Conservation (phyloP, 1,284 basidiomycete species). For the Singerocomus inundabilis region DNA sequence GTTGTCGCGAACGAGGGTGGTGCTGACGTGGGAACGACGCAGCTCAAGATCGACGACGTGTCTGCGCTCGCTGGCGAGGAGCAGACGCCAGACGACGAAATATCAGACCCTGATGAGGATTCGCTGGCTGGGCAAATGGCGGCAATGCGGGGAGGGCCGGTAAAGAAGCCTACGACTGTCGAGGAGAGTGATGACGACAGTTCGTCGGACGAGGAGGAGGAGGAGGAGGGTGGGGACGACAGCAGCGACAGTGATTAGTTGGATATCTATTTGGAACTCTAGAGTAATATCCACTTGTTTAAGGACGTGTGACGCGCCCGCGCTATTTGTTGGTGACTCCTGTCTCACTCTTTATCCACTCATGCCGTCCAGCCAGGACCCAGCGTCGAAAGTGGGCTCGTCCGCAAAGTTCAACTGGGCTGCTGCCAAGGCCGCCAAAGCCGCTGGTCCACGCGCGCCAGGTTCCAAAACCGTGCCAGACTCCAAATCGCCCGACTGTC, state of each 20-base stretch:
- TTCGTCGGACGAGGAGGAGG: constrained; percentile 26
- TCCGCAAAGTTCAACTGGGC: constrained; percentile 51
- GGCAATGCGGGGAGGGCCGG: constrained; percentile 87
- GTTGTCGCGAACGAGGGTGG: neutral
- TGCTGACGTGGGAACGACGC: constrained; percentile 2
- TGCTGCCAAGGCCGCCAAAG: constrained; percentile 61
- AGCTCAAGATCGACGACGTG: constrained; percentile 84
- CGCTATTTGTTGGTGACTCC: neutral
- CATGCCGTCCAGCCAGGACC: constrained; percentile 10
- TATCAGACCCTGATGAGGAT: constrained; percentile 96
- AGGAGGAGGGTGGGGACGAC: constrained; percentile 5
- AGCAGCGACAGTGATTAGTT: constrained; percentile 32
- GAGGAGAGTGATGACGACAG: constrained; percentile 50
- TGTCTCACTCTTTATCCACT: neutral
- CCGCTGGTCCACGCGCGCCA: constrained; percentile 70
- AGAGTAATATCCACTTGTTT: neutral
- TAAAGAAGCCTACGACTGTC: constrained; percentile 58
- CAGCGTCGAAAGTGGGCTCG: neutral
- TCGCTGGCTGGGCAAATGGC: constrained; percentile 98
- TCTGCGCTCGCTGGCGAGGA: constrained; percentile 59
- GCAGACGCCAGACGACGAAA: constrained; percentile 78
- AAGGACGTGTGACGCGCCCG: neutral
- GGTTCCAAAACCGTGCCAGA: constrained; percentile 86
- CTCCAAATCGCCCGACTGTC: constrained; percentile 68
- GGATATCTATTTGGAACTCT: neutral